A percentile compares a stretch with the other conserved stretches of the same genome.
These are phyloP conservation scores for Daldinia bambusicola DNA, from an alignment of 495 filamentous ascomycete genomes.

Conservation along the genomic window DNA sequence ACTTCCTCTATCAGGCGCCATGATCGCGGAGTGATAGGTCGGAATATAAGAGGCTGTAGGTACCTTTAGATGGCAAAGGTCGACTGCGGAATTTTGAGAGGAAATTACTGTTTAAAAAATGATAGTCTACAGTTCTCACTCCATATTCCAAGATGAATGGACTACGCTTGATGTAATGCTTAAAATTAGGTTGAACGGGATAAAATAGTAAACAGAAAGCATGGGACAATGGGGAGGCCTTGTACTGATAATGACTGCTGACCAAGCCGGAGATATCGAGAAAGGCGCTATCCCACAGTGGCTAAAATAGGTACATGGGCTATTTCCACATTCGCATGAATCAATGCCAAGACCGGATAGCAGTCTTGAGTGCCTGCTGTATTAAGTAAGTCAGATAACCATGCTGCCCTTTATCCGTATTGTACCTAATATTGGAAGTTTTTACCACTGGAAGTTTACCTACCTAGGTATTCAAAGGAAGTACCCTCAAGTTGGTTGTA, in stretches of 20 bases:
- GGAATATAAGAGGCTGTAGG: constrained; percentile 2
- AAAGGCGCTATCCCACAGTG: constrained; percentile 21
- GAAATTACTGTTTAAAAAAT: background rate
- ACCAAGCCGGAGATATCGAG: constrained; percentile 38
- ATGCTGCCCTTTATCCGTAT: too few species aligned
- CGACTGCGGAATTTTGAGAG: background rate
- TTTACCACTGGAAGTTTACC: too few species aligned
- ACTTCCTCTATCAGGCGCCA: constrained; percentile 46
- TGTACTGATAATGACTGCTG: constrained; percentile 23
- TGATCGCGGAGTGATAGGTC: constrained; percentile 10
- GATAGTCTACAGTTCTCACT: background rate
- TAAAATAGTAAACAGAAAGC: constrained; percentile 23
- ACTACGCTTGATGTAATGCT: constrained; percentile 9
- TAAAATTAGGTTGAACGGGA: constrained; percentile 17
- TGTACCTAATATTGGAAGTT: too few species aligned
- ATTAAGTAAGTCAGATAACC: constrained; percentile 13
- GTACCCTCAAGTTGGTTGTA: background rate
- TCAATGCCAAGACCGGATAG: constrained; percentile 22
- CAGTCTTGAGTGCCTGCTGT: constrained; percentile 6
- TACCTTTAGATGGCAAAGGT: background rate
- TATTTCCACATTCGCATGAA: constrained; percentile 12
- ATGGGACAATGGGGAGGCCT: constrained; percentile 2
- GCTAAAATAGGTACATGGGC: constrained; percentile 23
- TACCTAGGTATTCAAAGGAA: background rate
- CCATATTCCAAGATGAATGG: constrained; percentile 9